Evolutionary conservation across 805 yeast species (phyloP).

Genomic region (Sporopachydermia lactativora): DNA sequence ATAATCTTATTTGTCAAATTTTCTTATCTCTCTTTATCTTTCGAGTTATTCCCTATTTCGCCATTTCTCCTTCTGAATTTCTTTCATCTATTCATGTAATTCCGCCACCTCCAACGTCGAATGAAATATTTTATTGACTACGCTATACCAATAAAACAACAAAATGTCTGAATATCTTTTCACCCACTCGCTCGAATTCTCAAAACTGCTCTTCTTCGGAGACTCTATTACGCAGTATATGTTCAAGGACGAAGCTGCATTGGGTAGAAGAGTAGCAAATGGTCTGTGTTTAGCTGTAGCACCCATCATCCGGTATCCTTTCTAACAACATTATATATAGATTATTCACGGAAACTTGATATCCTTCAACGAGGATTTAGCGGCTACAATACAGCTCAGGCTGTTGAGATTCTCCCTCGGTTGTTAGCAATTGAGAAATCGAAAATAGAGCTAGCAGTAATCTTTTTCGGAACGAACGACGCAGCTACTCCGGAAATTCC

Average conservation of each 20-base stretch:
- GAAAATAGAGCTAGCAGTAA: slow-evolving; percentile 25
- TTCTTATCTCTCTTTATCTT: not conserved
- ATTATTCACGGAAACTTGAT: slow-evolving; percentile 51
- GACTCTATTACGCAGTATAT: slow-evolving; percentile 56
- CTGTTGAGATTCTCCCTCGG: slow-evolving; percentile 31
- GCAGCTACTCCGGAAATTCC: slow-evolving; percentile 26
- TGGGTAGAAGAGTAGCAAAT: slow-evolving; percentile 16
- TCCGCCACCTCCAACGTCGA: too few relatives aligned
- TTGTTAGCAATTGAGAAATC: slow-evolving; percentile 36
- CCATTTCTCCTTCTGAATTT: not conserved
- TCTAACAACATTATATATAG: too few relatives aligned
- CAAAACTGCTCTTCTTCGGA: slow-evolving; percentile 49
- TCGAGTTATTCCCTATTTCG: not conserved
- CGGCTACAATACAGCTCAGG: slow-evolving; percentile 65
- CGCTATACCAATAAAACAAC: too few relatives aligned
- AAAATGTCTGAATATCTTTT: not conserved
- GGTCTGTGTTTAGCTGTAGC: too few relatives aligned
- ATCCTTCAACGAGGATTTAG: slow-evolving; percentile 60
- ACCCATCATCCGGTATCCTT: too few relatives aligned
- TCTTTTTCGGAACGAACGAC: slow-evolving; percentile 81
- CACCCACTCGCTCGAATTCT: slow-evolving; percentile 10
- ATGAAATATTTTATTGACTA: too few relatives aligned
- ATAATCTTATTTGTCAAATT: too few relatives aligned
- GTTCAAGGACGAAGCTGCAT: slow-evolving; percentile 26
- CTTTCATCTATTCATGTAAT: too few relatives aligned